Base-by-base conservation (phyloP, 2,329 filamentous ascomycete genomes). In the Coniochaeta sp. region DNA sequence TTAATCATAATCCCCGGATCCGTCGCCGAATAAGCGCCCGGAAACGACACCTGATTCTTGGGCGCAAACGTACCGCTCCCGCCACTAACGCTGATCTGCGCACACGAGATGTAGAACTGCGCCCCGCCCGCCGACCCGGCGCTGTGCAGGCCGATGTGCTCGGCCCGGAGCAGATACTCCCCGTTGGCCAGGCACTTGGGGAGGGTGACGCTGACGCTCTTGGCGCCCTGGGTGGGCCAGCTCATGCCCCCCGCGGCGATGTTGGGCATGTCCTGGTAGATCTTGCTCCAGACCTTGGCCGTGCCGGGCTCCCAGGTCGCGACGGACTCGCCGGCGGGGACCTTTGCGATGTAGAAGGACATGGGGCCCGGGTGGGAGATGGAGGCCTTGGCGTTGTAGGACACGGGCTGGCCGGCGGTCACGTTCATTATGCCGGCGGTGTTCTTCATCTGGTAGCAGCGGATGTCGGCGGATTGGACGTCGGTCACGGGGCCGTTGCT, bases 81-180 rank as follows among this genome's bases (percentile, higher is more conserved):
- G 12, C 77, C 77, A 5, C 71, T 75, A 43, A 79, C 75, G 16
- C 69, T 73, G 40, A 78, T 62, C 66, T 77, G 74, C 3, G 71
- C 74, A 59, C 74, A 77, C 19, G 72, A 73, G 56, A 80, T 70
- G 63, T 80, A 80, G 47, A 77, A 73, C 69, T 81, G 77, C 5
- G 78, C 78, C 3, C 78, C 78, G 4, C 74, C 74, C 6, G 68
- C 67, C 9, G 65, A 66, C 40, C 72, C 67, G 3, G 79, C 77
- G 57, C 67, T 70, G 67, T 81, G 79, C 11, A 81, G 72, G 4
- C 72, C 78, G 59, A 81, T 76, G 62, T 81, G 78, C 68, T 81
- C 79, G 19, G 77, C 75, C 16, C 79, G 74, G 5, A 81, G 67
- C 28, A 81, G 73, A 64, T 81, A 81, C 62, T 80, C 76, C 59